Conservation (phyloP, 495 filamentous ascomycete genomes). For the Penicillium coffeae region DNA sequence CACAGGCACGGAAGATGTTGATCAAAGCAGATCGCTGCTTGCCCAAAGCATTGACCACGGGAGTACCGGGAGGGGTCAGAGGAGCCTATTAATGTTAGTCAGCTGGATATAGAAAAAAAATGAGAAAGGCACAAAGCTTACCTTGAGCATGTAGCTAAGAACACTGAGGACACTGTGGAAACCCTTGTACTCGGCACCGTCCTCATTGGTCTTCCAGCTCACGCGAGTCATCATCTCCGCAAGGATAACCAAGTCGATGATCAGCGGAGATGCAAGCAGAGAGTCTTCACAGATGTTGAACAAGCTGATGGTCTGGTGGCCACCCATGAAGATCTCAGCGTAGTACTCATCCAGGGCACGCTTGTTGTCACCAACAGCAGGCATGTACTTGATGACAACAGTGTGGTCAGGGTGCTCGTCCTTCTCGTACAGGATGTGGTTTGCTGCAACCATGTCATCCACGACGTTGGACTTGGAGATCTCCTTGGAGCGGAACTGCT, state of each 20-base stretch:
- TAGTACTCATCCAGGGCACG: slow-evolving; percentile 98
- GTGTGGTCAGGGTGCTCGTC: slow-evolving; percentile 88
- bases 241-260: slow-evolving; percentile 91
- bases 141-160: slow-evolving; percentile 98
- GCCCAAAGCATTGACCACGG: slow-evolving; percentile 90
- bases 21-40: slow-evolving; percentile 94
- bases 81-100: slow-evolving; percentile 54
- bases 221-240: slow-evolving; percentile 98
- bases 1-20: slow-evolving; percentile 98
- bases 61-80: slow-evolving; percentile 89
- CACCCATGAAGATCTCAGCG: slow-evolving; percentile 98
- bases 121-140: background rate
- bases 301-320: slow-evolving; percentile 96
- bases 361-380: slow-evolving; percentile 98
- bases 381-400: slow-evolving; percentile 98
- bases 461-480: slow-evolving; percentile 99
- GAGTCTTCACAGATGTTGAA: slow-evolving; percentile 99
- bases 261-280: slow-evolving; percentile 91
- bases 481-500: slow-evolving; percentile 99
- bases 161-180: slow-evolving; percentile 98
- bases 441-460: slow-evolving; percentile 98
- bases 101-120: background rate
- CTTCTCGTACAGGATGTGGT: slow-evolving; percentile 80
- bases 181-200: slow-evolving; percentile 70
- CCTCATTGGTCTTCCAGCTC: slow-evolving; percentile 70